A percentile compares a stretch with the other conserved stretches of the same genome.
Evolutionary conservation across 805 yeast genomes (phyloP).

Genomic region (Diddensiella transvaalensis): DNA sequence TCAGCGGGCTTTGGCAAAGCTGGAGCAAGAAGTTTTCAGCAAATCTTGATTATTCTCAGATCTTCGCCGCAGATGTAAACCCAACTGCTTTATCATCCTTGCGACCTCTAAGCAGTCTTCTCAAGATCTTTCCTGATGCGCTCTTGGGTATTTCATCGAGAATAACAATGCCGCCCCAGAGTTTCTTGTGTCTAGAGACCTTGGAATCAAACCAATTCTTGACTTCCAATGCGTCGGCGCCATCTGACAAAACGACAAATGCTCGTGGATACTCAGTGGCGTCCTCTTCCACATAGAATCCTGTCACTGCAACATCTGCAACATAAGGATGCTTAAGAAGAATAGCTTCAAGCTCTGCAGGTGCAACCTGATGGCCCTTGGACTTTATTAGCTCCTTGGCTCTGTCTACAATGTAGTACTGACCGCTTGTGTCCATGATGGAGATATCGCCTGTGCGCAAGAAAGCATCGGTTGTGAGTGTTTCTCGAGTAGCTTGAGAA

Average conservation of each 20-base stretch:
- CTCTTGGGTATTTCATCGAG: slow-evolving; percentile 89
- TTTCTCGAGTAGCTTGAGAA: slow-evolving; percentile 44
- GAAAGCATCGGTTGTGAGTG: slow-evolving; percentile 50
- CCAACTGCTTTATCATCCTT: slow-evolving; percentile 20
- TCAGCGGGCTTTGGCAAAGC: slow-evolving; percentile 16
- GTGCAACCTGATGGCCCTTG: slow-evolving; percentile 84
- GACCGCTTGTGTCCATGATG: slow-evolving; percentile 36
- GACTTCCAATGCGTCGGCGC: slow-evolving; percentile 25
- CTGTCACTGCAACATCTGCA: slow-evolving; percentile 86
- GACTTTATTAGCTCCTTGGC: slow-evolving; percentile 65
- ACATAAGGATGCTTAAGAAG: slow-evolving; percentile 71
- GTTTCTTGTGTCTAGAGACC: slow-evolving; percentile 37
- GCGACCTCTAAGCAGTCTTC: slow-evolving; percentile 76
- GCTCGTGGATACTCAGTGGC: slow-evolving; percentile 60
- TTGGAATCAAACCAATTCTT: slow-evolving; percentile 34
- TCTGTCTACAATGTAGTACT: slow-evolving; percentile 50
- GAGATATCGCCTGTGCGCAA: slow-evolving; percentile 59
- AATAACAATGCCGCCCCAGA: slow-evolving; percentile 52
- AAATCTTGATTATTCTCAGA: background rate
- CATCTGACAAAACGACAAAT: slow-evolving; percentile 30
- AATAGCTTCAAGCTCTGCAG: slow-evolving; percentile 90
- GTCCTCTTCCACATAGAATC: slow-evolving; percentile 65
- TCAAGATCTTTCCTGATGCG: slow-evolving; percentile 90
- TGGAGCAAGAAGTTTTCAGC: slow-evolving; percentile 21
- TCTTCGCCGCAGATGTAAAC: background rate